Evolutionary conservation across 129 eudicot genomes (phyloP), one percentile per base, ranked within the genome.

Genomic region (Apium graveolens): DNA sequence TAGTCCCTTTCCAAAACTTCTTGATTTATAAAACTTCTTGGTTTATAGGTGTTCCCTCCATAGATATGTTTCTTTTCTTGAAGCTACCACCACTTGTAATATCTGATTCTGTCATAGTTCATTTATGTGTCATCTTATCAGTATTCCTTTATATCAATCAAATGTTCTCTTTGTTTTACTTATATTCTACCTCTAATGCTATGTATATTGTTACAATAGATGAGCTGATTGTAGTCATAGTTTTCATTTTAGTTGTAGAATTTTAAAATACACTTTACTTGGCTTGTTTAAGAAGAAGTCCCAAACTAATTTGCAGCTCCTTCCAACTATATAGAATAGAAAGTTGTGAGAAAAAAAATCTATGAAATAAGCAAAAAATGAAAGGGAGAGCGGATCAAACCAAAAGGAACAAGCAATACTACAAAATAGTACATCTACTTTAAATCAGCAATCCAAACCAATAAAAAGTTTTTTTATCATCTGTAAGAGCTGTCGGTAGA

Each of bases 71-170:
- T 49, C 6, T 74, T n/a, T 13, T 73, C n/a, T 73, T 43, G 12
- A 43, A 43, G 60, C 26, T 16, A n/a, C 38, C 77, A 11, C 17
- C 9, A 20, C 76, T 57, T 74, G 77, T 74, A 74, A 74, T 49
- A 44, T 45, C 32, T 74, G 77, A 74, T 74, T 74, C 26, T 74
- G 39, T 74, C 2, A 74, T 31, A 44, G 37, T 74, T 43, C 57
- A 74, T 43, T 43, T 74, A 11, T 29, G 1, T 49, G 2, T 17
- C 55, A 5, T 20, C 57, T 49, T 49, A 11, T 21, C 1, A 11
- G 76, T 38, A 5, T 72, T 38, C 45, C 74, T 70, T 37, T 16
- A 69, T 70, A 38, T 72, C 2, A 7, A 38, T 73, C 51, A 14
- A 14, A 3, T 24, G 24, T 39, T 42, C 29, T 27, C n/a, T 38